Evolutionary conservation across 1,139 yeast species (phyloP), one percentile per base, ranked within the genome.

Genomic region (Hansenula lynferdii): DNA sequence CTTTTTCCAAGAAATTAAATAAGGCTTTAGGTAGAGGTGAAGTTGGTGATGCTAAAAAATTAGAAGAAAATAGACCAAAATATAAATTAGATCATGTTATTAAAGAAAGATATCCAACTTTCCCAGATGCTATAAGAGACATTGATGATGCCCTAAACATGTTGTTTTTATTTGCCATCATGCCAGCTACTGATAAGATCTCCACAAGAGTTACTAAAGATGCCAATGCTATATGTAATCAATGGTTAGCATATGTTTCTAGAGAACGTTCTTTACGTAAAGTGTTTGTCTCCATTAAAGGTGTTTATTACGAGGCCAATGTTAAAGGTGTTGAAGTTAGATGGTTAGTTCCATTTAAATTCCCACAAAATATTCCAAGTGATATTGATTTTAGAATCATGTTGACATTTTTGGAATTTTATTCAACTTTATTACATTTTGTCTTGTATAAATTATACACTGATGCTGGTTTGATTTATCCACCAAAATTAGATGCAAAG

Each of bases 341-440:
- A 67, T 92, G 98, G 98, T 75, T 92, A 47, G 95, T 87, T 36
- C 99, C 99, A 21, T 92, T 83, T 74, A 90, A 89, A 62, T 92
- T 90, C 69, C 96, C 98, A 18, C 95, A 92, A 60, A 85, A 85
- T 61, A 84, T 92, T 53, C 98, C 99, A 32, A 66, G 82, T 34
- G 98, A 92, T 61, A 83, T 92, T 46, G 99, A 92, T 66, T 90
- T 94, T 71, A 78, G 95, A 64, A 87, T 92, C 67, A 92, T 92
- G 99, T 72, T 89, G 58, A 90, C 98, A 1, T 92, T 92, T 65
- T 75, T 92, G 59, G 98, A 92, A 65, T 90, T 94, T 62, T 92
- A 92, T 67, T 84, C 96, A 23, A 92, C 97, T 21, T 69, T 92
- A 53, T 66, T 90, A 56, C 95, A 90, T 60, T 92, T 94, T 58